Base-by-base conservation (phyloP, 768 basidiomycete species). In the Mycena capillaripes region DNA sequence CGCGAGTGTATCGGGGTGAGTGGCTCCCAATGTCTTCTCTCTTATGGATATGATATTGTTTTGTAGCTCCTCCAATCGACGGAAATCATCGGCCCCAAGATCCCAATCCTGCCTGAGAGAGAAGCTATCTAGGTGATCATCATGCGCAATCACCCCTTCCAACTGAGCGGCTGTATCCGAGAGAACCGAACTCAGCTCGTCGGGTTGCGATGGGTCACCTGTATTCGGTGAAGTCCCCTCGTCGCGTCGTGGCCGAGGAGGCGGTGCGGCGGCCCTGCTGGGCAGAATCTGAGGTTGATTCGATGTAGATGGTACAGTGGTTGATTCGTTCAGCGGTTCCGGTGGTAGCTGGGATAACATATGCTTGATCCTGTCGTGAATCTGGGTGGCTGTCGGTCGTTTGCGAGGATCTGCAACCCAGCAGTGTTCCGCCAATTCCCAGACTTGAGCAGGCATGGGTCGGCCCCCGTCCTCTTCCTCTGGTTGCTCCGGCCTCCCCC, bases 351-450 rank as follows among this genome's bases (percentile, higher is more conserved):
- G 50, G 19, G 50, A 42, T 29, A 62, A 11, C 52, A 62, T 55
- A 23, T 56, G 4, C n/a, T 57, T 50, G 46, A 68, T 50, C 21
- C 23, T 50, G 36, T 68, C 66, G 48, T 67, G 66, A 46, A 59
- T 34, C 34, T 59, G 66, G 30, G 66, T 67, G 19, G 57, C 66
- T 27, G 66, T 60, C 11, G 66, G 66, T 25, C 58, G 66, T 60
- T 48, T 52, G 40, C 60, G 57, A 2, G 66, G 66, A 53, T 68
- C 57, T 11, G 23, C 56, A 32, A 38, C 48, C 66, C 66, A 68
- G 66, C 66, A 68, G 23, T 68, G 56, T 52, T 68, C 66, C 12
- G 66, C 23, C 25, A 68, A 32, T 60, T 60, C 57, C 66, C 66
- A 68, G 32, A 60, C 23, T 44, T 68, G 59, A 19, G 61, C 48